phyloP scores from a whole-genome alignment of 2,329 filamentous ascomycete genomes.

The Microsporum ferrugineum region DNA sequence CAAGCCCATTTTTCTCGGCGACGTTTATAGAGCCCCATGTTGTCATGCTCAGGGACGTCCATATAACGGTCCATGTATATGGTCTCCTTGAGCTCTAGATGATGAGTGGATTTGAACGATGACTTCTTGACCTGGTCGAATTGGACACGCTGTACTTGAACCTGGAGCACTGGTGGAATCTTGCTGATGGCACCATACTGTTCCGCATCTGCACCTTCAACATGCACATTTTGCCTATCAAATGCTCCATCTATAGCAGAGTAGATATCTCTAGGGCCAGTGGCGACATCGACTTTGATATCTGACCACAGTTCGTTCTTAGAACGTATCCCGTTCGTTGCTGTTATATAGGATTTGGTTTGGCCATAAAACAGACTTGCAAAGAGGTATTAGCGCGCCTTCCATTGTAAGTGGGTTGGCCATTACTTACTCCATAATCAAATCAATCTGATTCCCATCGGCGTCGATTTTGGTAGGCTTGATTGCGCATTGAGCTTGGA shows the following conservation, averaged over 20 bases:
- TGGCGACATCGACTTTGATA: slow-evolving; percentile 48
- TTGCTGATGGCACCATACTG: slow-evolving; percentile 60
- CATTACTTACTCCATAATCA: slow-evolving; percentile 51
- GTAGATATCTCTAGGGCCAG: slow-evolving; percentile 57
- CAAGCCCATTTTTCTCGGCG: slow-evolving; percentile 61
- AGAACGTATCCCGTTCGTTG: slow-evolving; percentile 35
- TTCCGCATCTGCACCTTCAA: slow-evolving; percentile 48
- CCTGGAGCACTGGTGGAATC: slow-evolving; percentile 76
- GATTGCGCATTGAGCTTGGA: slow-evolving; percentile 82
- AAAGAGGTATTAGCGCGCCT: neutral
- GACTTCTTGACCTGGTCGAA: slow-evolving; percentile 51
- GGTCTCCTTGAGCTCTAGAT: slow-evolving; percentile 65
- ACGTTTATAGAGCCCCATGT: slow-evolving; percentile 53
- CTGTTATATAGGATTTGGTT: slow-evolving; percentile 36
- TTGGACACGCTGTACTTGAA: slow-evolving; percentile 75
- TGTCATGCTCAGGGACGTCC: slow-evolving; percentile 47
- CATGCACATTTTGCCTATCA: slow-evolving; percentile 62
- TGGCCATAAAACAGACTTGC: slow-evolving; percentile 41
- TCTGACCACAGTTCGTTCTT: slow-evolving; percentile 52
- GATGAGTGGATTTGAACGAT: slow-evolving; percentile 62
- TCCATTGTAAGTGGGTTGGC: neutral
- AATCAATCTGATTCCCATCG: slow-evolving; percentile 67
- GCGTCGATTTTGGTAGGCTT: slow-evolving; percentile 54
- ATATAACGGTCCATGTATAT: slow-evolving; percentile 85
- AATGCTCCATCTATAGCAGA: slow-evolving; percentile 77